Conservation (phyloP, 2,329 filamentous ascomycete species). For the Ilyonectria robusta region DNA sequence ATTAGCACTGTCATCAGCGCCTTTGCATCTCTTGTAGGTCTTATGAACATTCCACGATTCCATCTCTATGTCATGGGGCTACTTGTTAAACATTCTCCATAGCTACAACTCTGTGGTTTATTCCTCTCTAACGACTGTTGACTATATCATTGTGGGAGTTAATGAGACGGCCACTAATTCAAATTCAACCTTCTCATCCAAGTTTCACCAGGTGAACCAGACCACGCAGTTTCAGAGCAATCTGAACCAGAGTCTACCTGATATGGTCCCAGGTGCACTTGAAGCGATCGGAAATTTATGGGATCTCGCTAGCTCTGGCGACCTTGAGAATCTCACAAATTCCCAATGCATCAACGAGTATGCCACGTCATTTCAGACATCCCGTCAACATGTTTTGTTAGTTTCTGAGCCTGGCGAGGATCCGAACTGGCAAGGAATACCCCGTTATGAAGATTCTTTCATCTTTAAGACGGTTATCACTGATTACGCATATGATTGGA, state of each 20-base stretch:
- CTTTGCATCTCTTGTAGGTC: conserved; percentile 27
- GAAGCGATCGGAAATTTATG: not conserved
- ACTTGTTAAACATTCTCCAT: not conserved
- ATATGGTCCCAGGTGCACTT: not conserved
- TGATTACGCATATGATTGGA: conserved; percentile 3
- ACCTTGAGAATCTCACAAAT: conserved; percentile 11
- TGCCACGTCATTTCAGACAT: conserved; percentile 22
- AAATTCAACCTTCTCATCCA: not conserved
- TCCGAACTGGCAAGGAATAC: not conserved
- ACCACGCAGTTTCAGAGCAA: not conserved
- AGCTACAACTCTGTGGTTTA: conserved; percentile 33
- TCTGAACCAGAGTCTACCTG: not conserved
- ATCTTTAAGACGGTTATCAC: not conserved
- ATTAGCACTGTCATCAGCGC: conserved; percentile 15
- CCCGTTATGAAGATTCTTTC: not conserved
- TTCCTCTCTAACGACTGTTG: conserved; percentile 7
- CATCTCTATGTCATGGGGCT: not conserved
- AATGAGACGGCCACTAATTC: not conserved
- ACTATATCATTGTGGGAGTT: conserved; percentile 1
- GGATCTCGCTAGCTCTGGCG: not conserved
- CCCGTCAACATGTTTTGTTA: conserved; percentile 8
- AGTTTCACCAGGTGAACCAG: not conserved
- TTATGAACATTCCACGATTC: not conserved
- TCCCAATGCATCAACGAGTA: conserved; percentile 25
- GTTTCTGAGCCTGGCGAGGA: conserved; percentile 2